Evolutionary conservation across 169 alveolate genomes (phyloP).

Genomic region (Eimeria sp.): DNA sequence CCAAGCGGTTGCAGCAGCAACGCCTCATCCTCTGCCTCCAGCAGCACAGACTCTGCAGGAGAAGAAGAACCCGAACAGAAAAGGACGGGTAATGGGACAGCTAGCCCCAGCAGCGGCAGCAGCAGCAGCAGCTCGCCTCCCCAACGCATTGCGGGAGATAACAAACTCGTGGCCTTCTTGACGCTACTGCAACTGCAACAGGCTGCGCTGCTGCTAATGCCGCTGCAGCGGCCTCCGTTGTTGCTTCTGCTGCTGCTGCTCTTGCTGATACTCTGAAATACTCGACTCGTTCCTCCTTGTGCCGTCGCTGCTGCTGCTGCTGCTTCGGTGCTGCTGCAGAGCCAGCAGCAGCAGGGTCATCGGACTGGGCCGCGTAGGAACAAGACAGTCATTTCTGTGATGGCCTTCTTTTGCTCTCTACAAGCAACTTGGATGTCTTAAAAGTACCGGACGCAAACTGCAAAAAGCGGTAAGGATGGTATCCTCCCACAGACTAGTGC

Average conservation of each 20-base stretch:
- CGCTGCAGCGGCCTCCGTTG: conserved; percentile 10
- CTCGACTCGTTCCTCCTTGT: background rate
- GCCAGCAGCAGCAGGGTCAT: conserved; percentile 42
- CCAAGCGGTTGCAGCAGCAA: background rate
- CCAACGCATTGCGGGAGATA: background rate
- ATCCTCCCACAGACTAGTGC: background rate
- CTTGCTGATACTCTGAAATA: background rate
- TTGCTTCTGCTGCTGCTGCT: conserved; percentile 22
- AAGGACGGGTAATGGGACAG: background rate
- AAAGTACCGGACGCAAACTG: background rate
- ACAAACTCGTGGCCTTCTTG: background rate
- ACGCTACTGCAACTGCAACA: background rate
- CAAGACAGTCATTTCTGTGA: background rate
- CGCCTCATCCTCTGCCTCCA: background rate
- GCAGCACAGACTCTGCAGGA: background rate
- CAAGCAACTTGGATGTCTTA: too few species aligned
- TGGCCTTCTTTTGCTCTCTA: too few species aligned
- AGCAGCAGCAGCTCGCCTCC: background rate
- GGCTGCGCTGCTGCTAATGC: background rate
- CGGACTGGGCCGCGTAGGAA: background rate
- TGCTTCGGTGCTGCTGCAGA: conserved; percentile 13
- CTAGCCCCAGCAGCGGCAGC: background rate
- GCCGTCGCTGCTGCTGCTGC: conserved; percentile 35
- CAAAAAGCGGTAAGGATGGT: background rate
- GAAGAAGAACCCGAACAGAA: background rate